Conservation (phyloP, 192 early-diverging fungal species). For the Coemansia sp. region DNA sequence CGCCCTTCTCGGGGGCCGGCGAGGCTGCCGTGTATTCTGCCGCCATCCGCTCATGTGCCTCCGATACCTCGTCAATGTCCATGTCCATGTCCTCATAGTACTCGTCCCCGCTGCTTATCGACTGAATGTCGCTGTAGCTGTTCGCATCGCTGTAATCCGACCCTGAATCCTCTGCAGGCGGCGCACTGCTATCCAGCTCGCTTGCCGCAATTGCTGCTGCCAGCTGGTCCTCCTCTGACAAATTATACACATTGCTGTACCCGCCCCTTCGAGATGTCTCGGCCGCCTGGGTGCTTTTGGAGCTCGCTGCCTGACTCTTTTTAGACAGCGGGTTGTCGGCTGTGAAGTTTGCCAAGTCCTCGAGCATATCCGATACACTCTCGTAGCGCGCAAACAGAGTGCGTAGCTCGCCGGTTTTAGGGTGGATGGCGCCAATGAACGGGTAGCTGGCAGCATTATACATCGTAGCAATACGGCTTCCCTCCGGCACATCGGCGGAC, state of each 20-base stretch:
- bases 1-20: background rate
- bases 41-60: slow-evolving; percentile 21
- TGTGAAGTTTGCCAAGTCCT: slow-evolving; percentile 65
- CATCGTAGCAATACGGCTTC: slow-evolving; percentile 65
- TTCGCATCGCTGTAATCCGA: slow-evolving; percentile 23
- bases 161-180: background rate
- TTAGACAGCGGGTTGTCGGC: slow-evolving; percentile 25
- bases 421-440: slow-evolving; percentile 85
- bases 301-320: slow-evolving; percentile 5
- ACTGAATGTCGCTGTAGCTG: slow-evolving; percentile 47
- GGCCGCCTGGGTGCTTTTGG: slow-evolving; percentile 7
- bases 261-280: background rate
- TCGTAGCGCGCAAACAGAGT: slow-evolving; percentile 62
- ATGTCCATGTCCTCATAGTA: slow-evolving; percentile 43
- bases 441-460: slow-evolving; percentile 74
- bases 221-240: slow-evolving; percentile 90
- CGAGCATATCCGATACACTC: slow-evolving; percentile 65
- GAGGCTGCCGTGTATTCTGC: background rate
- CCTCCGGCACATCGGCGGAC: slow-evolving; percentile 64
- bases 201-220: slow-evolving; percentile 80
- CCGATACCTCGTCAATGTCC: slow-evolving; percentile 32
- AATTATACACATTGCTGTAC: slow-evolving; percentile 56
- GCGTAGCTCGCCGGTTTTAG: slow-evolving; percentile 84
- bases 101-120: slow-evolving; percentile 23
- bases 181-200: slow-evolving; percentile 24